Evolutionary conservation across 805 yeast species (phyloP).

Genomic region (Scheffersomyces spartinae): DNA sequence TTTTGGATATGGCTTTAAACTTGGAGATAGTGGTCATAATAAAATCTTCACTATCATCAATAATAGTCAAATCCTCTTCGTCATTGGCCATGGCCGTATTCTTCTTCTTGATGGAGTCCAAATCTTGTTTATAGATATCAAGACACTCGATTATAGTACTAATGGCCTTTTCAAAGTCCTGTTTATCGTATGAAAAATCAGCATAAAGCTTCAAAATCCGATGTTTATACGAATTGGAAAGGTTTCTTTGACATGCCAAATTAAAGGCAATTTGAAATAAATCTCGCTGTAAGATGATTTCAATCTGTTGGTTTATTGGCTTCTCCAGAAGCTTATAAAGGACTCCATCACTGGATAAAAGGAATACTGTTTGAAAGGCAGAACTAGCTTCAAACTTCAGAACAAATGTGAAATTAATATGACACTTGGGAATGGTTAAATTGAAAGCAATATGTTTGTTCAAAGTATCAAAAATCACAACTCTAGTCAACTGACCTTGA

Average conservation of each 20-base stretch:
- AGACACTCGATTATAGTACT: too few species aligned
- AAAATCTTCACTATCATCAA: too few species aligned
- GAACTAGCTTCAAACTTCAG: constrained; percentile 48
- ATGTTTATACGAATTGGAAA: constrained; percentile 17
- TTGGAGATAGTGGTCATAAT: constrained; percentile 69
- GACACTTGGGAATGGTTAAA: constrained; percentile 48
- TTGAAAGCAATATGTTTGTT: constrained; percentile 64
- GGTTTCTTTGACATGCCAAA: constrained; percentile 36
- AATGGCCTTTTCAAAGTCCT: constrained; percentile 50
- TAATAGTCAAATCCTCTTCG: constrained; percentile 16
- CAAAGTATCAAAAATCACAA: constrained; percentile 56
- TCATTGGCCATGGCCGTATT: constrained; percentile 3
- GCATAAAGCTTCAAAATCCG: constrained; percentile 42
- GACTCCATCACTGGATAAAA: constrained; percentile 67
- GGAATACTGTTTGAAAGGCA: too few species aligned
- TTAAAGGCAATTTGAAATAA: constrained; percentile 62
- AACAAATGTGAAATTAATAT: constrained; percentile 46
- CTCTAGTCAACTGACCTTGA: constrained; percentile 45
- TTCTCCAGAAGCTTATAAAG: constrained; percentile 60
- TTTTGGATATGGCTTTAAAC: constrained; percentile 68
- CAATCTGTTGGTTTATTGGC: constrained; percentile 53
- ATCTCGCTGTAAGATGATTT: constrained; percentile 56
- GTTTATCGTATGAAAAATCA: constrained; percentile 56
- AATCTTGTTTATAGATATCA: constrained; percentile 50
- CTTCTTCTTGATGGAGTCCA: constrained; percentile 10